phyloP scores from a whole-genome alignment of 768 basidiomycete genomes.

The Tulasnella sp. region DNA sequence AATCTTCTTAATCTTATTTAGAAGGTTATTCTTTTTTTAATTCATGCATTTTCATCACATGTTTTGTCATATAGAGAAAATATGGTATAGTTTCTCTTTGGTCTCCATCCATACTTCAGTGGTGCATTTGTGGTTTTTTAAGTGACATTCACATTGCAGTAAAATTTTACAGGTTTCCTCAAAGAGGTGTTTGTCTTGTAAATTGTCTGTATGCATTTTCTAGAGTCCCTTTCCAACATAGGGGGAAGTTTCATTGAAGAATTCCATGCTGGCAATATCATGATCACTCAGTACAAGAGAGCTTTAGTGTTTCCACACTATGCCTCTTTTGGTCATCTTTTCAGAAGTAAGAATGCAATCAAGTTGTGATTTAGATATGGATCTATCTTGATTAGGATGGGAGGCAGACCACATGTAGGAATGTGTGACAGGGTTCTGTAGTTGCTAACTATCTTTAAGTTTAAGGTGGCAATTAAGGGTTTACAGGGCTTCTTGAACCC shows the following conservation, averaged over 20 bases:
- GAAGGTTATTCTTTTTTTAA: not conserved
- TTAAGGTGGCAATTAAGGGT: not conserved
- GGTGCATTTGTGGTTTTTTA: not conserved
- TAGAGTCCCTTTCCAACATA: not conserved
- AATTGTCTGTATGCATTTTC: conserved; percentile 5
- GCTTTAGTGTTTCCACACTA: not conserved
- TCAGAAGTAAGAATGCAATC: not conserved
- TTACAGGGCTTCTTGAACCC: not conserved
- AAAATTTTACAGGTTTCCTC: not conserved
- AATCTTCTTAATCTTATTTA: not conserved
- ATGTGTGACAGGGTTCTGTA: not conserved
- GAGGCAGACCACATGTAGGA: not conserved
- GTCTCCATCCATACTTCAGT: conserved; percentile 2
- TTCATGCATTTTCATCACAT: not conserved
- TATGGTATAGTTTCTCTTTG: not conserved
- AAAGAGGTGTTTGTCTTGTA: not conserved
- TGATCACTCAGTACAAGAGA: conserved; percentile 9
- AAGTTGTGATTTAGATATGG: not conserved
- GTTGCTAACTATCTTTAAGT: not conserved
- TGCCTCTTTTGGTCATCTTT: not conserved
- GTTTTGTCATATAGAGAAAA: not conserved
- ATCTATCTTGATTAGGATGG: not conserved
- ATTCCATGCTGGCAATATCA: not conserved
- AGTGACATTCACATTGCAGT: not conserved
- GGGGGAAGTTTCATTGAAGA: not conserved